Evolutionary conservation across 176 grass and related monocot species (phyloP), one percentile per base, ranked within the genome.

Genomic region (Raddia guianensis): DNA sequence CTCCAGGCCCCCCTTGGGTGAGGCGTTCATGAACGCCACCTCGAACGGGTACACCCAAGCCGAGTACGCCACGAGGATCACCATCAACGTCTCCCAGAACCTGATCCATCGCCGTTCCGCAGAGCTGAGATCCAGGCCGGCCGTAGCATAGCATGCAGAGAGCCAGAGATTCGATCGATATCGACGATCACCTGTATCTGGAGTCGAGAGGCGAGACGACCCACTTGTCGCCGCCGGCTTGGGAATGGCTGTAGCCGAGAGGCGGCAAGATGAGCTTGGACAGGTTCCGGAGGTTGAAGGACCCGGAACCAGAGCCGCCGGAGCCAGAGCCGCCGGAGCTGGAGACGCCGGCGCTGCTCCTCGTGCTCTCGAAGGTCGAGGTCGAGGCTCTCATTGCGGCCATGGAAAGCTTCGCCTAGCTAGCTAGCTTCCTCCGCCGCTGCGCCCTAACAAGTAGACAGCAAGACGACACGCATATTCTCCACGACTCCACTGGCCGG

Each of bases 1-100:
- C 86, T 80, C 88, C 8, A 99, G 86, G 2, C 88, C 92, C 20
- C 96, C 92, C 87, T 91, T 95, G 3, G 92, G 92, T 0, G 86
- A 55, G 37, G 90, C 82, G 63, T 91, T 86, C 92, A 95, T 80
- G 85, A 99, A 99, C 12, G 96, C 96, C n/a, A 99, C 88, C 92
- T 99, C 96, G 72, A 99, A 99, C 19, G 92, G 92, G 84, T 95
- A 99, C 54, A 99, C 92, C 96, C 96, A 99, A 68, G 96, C 96
- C 13, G 96, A 93, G 88, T 99, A 99, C 2, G 87, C 90, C 76
- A 99, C 96, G 27, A 99, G 75, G 3, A 99, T 49, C 84, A 99
- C 92, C 96, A 99, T 95, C 73, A 95, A 93, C 49, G 96, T 86
- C 63, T 99, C 96, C 96, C 96, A 99, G 78, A 88, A 93, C 86